A percentile compares a stretch with the other conserved stretches of the same genome.
phyloP scores from a whole-genome alignment of 352 stramenopile genomes.

The Phytophthora kernoviae region DNA sequence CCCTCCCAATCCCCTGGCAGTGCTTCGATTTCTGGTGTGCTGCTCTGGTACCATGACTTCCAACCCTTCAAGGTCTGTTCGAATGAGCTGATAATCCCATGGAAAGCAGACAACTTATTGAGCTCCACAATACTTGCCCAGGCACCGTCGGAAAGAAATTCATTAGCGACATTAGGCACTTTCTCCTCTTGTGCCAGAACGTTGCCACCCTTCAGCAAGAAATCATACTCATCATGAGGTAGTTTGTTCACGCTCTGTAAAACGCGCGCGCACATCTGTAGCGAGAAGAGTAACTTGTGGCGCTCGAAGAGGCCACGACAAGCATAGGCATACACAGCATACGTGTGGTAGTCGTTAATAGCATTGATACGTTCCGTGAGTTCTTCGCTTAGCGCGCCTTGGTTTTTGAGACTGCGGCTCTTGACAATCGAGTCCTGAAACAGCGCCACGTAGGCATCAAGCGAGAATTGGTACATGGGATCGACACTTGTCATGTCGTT shows the following conservation, averaged over 20 bases:
- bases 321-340: slow-evolving; percentile 95
- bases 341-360: slow-evolving; percentile 97
- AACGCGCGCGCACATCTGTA: slow-evolving; percentile 94
- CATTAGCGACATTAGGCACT: slow-evolving; percentile 82
- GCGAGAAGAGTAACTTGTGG: slow-evolving; percentile 96
- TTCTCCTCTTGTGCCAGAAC: slow-evolving; percentile 65
- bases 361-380: slow-evolving; percentile 88
- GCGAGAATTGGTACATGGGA: slow-evolving; percentile 97
- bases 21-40: slow-evolving; percentile 89
- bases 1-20: slow-evolving; percentile 93
- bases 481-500: slow-evolving; percentile 96
- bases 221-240: slow-evolving; percentile 93
- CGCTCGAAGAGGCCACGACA: slow-evolving; percentile 95
- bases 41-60: slow-evolving; percentile 87
- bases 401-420: slow-evolving; percentile 80
- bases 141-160: slow-evolving; percentile 82
- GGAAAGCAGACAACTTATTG: slow-evolving; percentile 89
- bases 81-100: slow-evolving; percentile 90
- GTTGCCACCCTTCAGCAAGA: slow-evolving; percentile 92
- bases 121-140: slow-evolving; percentile 94
- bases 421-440: slow-evolving; percentile 95
- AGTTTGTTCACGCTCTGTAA: slow-evolving; percentile 93
- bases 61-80: slow-evolving; percentile 86
- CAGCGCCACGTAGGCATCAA: slow-evolving; percentile 94
- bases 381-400: slow-evolving; percentile 80